Conservation (phyloP, 768 basidiomycete genomes). For the Leccinum longicurvipes region DNA sequence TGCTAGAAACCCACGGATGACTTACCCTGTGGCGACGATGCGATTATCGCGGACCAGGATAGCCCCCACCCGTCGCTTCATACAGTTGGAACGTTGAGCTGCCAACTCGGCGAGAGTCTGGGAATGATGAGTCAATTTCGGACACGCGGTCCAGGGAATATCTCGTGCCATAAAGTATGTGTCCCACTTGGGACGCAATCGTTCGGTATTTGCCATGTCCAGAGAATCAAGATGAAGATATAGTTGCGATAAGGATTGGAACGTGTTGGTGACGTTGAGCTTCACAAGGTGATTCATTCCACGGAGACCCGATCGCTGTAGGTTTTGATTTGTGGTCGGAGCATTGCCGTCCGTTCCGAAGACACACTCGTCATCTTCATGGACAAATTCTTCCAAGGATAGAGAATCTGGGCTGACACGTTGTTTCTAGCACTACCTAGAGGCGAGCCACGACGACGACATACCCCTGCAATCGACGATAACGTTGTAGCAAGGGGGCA, state of each 20-base stretch:
- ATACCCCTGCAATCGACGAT: slow-evolving; percentile 52
- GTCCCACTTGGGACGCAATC: slow-evolving; percentile 90
- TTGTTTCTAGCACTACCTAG: slow-evolving; percentile 7
- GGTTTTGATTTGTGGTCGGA: slow-evolving; percentile 19
- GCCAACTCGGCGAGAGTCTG: slow-evolving; percentile 89
- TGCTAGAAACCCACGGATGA: slow-evolving; percentile 1
- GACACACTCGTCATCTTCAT: slow-evolving; percentile 62
- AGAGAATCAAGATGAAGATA: slow-evolving; percentile 62
- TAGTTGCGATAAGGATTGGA: slow-evolving; percentile 49
- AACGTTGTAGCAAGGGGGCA: slow-evolving; percentile 75
- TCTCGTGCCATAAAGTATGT: slow-evolving; percentile 88
- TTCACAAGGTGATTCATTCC: slow-evolving; percentile 47
- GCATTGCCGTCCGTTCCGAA: slow-evolving; percentile 44
- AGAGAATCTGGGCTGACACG: slow-evolving; percentile 16
- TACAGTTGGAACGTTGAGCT: slow-evolving; percentile 88
- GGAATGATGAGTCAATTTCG: slow-evolving; percentile 6
- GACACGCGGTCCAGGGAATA: not conserved
- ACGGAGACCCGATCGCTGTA: slow-evolving; percentile 15
- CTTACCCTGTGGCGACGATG: slow-evolving; percentile 75
- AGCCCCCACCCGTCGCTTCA: slow-evolving; percentile 96
- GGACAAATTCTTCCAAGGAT: slow-evolving; percentile 72
- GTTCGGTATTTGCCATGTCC: slow-evolving; percentile 66
- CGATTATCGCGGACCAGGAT: slow-evolving; percentile 84
- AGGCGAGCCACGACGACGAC: slow-evolving; percentile 14
- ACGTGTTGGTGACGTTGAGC: slow-evolving; percentile 65